Evolutionary conservation across 768 basidiomycete species (phyloP).

Genomic region (Suillus clintonianus): DNA sequence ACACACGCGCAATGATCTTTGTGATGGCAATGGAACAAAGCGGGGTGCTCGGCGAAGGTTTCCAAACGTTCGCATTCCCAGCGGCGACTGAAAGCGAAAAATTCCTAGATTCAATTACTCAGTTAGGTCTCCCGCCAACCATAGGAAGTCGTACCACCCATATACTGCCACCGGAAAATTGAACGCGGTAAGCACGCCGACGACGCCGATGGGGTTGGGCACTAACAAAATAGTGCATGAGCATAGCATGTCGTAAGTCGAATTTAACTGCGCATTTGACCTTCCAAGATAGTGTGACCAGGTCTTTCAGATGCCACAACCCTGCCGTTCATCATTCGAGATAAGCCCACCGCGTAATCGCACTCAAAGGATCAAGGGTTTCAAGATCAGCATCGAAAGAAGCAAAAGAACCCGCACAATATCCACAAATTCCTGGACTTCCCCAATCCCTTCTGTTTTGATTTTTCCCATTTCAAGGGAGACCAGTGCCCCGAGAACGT

Average conservation of each 20-base stretch:
- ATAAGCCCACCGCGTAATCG: conserved; percentile 91
- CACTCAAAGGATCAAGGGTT: conserved; percentile 50
- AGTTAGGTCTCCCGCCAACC: not conserved
- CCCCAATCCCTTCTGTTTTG: conserved; percentile 84
- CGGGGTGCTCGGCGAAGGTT: conserved; percentile 88
- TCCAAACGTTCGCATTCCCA: conserved; percentile 95
- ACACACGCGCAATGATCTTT: conserved; percentile 75
- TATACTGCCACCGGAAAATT: conserved; percentile 96
- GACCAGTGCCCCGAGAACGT: conserved; percentile 78
- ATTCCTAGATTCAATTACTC: conserved; percentile 59
- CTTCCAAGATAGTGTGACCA: conserved; percentile 89
- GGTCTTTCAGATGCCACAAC: conserved; percentile 87
- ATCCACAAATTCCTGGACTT: conserved; percentile 94
- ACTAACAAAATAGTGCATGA: conserved; percentile 47
- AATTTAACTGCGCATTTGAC: conserved; percentile 36
- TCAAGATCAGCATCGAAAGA: conserved; percentile 9
- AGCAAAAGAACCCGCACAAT: conserved; percentile 58
- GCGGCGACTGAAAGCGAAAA: conserved; percentile 83
- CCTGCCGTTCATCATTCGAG: conserved; percentile 91
- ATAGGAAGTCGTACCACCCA: conserved; percentile 61
- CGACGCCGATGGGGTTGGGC: conserved; percentile 82
- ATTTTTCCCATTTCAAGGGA: conserved; percentile 94
- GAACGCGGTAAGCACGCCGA: conserved; percentile 85
- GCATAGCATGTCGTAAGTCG: conserved; percentile 4
- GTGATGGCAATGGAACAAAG: conserved; percentile 91